Percentiles rank a stretch among this genome's conserved stretches.
These are phyloP conservation scores for Nicotiana tabacum DNA, from an alignment of 257 asterid species.

Conservation along the genomic window DNA sequence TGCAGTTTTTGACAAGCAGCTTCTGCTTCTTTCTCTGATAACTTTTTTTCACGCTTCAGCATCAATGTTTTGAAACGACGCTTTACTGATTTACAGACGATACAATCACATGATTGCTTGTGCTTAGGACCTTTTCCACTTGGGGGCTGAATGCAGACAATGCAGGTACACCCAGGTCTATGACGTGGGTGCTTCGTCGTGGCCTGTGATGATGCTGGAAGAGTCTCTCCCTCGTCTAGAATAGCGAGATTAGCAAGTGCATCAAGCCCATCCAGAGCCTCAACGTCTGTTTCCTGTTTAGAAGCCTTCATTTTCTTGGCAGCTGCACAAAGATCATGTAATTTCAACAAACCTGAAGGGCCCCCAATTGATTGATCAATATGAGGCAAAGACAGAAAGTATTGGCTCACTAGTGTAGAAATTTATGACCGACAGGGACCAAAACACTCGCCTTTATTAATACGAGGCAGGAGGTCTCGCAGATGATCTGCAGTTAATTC, in stretches of 20 bases:
- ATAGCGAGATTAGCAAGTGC: constrained; percentile 62
- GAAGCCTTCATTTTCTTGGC: constrained; percentile 33
- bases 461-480: constrained; percentile 42
- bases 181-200: constrained; percentile 74
- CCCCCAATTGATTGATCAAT: background rate
- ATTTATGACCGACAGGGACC: background rate
- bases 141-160: constrained; percentile 83
- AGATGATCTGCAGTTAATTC: constrained; percentile 59
- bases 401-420: background rate
- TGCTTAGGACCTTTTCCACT: constrained; percentile 70
- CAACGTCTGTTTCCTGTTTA: constrained; percentile 35
- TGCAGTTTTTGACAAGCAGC: constrained; percentile 23
- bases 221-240: constrained; percentile 45
- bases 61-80: constrained; percentile 55
- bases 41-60: constrained; percentile 56
- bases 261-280: constrained; percentile 64
- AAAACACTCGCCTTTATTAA: constrained; percentile 32
- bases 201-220: constrained; percentile 40
- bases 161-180: constrained; percentile 66
- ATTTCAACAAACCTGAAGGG: background rate
- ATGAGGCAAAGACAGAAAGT: background rate
- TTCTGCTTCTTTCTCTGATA: constrained; percentile 47
- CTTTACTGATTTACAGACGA: constrained; percentile 52
- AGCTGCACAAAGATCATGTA: constrained; percentile 36
- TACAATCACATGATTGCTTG: constrained; percentile 57